phyloP scores from a whole-genome alignment of 2,329 filamentous ascomycete genomes.

The Gremmenia infestans region DNA sequence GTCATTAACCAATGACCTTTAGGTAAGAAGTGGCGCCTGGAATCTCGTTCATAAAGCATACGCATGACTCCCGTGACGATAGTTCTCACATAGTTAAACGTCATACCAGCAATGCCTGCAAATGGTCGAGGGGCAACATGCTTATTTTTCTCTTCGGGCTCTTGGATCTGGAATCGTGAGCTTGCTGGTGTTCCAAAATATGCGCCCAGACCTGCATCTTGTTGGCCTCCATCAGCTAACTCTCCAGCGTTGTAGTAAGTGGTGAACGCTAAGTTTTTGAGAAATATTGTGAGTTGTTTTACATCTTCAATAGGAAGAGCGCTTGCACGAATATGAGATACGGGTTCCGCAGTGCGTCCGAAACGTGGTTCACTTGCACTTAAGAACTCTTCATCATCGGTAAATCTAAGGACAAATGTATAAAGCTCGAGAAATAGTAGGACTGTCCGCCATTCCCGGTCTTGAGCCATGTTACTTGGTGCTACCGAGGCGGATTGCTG shows the following conservation, averaged over 20 bases:
- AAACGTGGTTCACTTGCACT: conserved; percentile 45
- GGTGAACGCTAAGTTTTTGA: conserved; percentile 87
- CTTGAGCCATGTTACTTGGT: conserved; percentile 17
- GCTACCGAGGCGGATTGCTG: background rate
- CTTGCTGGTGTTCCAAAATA: conserved; percentile 37
- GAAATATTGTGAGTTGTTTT: conserved; percentile 68
- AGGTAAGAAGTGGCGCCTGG: conserved; percentile 77
- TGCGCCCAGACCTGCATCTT: conserved; percentile 37
- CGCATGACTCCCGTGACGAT: conserved; percentile 74
- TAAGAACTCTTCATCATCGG: conserved; percentile 95
- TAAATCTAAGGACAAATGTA: conserved; percentile 84
- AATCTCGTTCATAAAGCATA: conserved; percentile 91
- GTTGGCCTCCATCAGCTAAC: conserved; percentile 41
- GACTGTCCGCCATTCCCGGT: conserved; percentile 76
- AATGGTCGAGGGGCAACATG: conserved; percentile 39
- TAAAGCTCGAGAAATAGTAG: conserved; percentile 92
- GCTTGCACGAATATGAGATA: conserved; percentile 52
- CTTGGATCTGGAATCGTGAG: conserved; percentile 17
- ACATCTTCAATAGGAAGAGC: conserved; percentile 69
- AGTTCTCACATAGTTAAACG: conserved; percentile 72
- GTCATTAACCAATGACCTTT: conserved; percentile 94
- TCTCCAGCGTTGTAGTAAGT: conserved; percentile 80
- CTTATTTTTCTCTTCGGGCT: conserved; percentile 11
- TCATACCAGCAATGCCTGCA: conserved; percentile 64
- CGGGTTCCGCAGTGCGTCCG: conserved; percentile 36